Base-by-base conservation (phyloP, 108 stramenopile species). In the Phaeodactylum tricornutum region DNA sequence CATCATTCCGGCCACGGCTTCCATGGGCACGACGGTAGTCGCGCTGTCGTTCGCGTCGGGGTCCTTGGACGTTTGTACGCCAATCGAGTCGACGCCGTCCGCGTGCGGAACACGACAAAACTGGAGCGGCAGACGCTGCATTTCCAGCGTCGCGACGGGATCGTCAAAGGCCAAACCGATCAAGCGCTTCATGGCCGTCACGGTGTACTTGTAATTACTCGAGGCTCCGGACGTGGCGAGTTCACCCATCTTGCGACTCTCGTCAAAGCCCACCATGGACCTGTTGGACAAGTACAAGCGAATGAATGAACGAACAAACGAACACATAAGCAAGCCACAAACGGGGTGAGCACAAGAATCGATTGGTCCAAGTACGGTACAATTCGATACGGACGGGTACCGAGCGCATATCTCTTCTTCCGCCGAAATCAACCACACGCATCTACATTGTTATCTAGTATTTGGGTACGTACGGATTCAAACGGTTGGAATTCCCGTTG, bases 401-500 rank as follows among this genome's bases (percentile, higher is more conserved):
- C n/a, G n/a, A n/a, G n/a, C n/a, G n/a, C n/a, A n/a, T n/a, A n/a
- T n/a, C n/a, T n/a, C n/a, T n/a, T n/a, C n/a, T n/a, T n/a, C n/a
- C n/a, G n/a, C n/a, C n/a, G n/a, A n/a, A n/a, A n/a, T n/a, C n/a
- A n/a, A n/a, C n/a, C n/a, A n/a, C n/a, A n/a, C n/a, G n/a, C n/a
- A n/a, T n/a, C n/a, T n/a, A n/a, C n/a, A n/a, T n/a, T n/a, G n/a
- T n/a, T n/a, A n/a, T n/a, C n/a, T n/a, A n/a, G n/a, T n/a, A n/a
- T n/a, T n/a, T n/a, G n/a, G n/a, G 45, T 23, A 94, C 82, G 78
- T 74, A 90, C 72, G 93, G 90, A 64, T 95, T 99, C 46, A 88
- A 87, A 39, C 98, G 86, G 61, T 96, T 92, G 46, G 86, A 89
- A 55, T 76, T 89, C 45, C 96, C 98, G 79, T 99, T 99, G 32